Evolutionary conservation across 2,329 filamentous ascomycete genomes (phyloP).

Genomic region (Penicillium sp.): DNA sequence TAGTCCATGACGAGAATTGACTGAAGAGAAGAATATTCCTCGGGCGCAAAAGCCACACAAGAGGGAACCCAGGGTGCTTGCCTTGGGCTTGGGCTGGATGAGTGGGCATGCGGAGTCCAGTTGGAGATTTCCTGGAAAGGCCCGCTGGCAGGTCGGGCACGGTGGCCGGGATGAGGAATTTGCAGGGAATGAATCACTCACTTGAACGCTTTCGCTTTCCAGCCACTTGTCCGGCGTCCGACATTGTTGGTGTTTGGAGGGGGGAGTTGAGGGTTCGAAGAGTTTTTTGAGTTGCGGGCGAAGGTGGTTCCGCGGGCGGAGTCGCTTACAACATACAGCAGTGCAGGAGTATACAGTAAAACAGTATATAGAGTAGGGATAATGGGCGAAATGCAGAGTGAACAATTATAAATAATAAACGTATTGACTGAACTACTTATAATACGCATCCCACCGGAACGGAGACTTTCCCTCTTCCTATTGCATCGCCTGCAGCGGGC

Average conservation of each 20-base stretch:
- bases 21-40: background rate
- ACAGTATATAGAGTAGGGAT: too few relatives aligned
- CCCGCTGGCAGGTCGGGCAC: background rate
- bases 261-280: conserved; percentile 17
- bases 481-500: conserved; percentile 6
- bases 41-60: background rate
- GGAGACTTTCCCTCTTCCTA: conserved; percentile 8
- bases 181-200: conserved; percentile 29
- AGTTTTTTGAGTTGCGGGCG: conserved; percentile 23
- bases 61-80: background rate
- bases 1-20: background rate
- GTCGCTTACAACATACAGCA: background rate
- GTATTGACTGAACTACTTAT: too few relatives aligned
- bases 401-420: too few relatives aligned
- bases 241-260: conserved; percentile 32
- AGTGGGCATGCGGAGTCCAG: conserved; percentile 3
- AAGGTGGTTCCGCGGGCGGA: conserved; percentile 25
- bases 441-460: background rate
- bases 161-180: background rate
- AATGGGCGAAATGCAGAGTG: too few relatives aligned
- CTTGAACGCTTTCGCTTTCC: conserved; percentile 46
- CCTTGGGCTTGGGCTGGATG: background rate
- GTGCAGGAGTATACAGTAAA: background rate
- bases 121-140: conserved; percentile 1
- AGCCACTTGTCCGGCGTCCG: conserved; percentile 34